Evolutionary conservation across 495 filamentous ascomycete genomes (phyloP), one percentile per base, ranked within the genome.

Genomic region (Parathielavia appendiculata): DNA sequence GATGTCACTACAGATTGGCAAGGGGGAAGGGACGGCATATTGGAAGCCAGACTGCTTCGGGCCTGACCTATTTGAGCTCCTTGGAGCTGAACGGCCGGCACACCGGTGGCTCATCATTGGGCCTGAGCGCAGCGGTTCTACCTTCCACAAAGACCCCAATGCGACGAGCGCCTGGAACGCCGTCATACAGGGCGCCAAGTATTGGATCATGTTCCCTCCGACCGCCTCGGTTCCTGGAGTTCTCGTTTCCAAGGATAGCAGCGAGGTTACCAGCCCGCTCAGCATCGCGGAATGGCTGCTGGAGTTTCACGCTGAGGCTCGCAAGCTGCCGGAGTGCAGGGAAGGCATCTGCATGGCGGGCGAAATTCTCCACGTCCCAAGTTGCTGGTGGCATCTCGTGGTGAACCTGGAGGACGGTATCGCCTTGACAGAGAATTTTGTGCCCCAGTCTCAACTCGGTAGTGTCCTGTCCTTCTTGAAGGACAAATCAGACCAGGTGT

Each of bases 261-360:
- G 91, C 66, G 93, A 98, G 71, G 91, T 98, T 17, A 98, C 93
- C 0, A 89, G 86, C 32, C 93, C 93, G 9, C 82, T 97, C 1
- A 96, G 91, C 70, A 96, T 98, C 62, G 90, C 92, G 22, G 93
- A 98, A 72, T 98, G 92, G 89, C 79, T 98, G 5, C 77, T 97
- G 34, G 82, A 85, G 19, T 98, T 97, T 72, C 93, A 98, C 69
- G 81, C 80, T n/a, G 87, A 92, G 63, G 93, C 93, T 17, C 83
- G 93, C 44, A 76, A 76, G 44, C 84, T 86, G 10, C 82, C 83
- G 1, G 91, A 88, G 6, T 97, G 92, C 66, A 72, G 85, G 23
- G 93, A 98, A 73, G 93, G 92, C 0, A 81, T 97, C 36, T 98
- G 93, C 69, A 71, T 73, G 53, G 86, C 86, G 51, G 93, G 93